Evolutionary conservation across 257 asterid species (phyloP).

Genomic region (Nicotiana attenuata): DNA sequence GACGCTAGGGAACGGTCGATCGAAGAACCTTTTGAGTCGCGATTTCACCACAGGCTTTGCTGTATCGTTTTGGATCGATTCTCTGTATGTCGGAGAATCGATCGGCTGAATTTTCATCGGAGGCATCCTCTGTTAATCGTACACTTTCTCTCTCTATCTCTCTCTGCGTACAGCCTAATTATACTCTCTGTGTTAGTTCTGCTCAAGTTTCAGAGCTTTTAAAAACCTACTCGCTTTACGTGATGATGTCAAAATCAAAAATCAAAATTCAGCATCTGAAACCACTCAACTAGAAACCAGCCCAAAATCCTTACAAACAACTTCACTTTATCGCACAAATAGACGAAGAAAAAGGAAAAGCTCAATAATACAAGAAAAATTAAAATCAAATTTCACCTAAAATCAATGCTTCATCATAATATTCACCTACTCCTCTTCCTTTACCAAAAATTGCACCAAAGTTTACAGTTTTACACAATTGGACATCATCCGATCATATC

Average conservation of each 20-base stretch:
- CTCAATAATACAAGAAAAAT: not conserved
- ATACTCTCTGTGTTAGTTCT: slow-evolving; percentile 3
- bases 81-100: slow-evolving; percentile 29
- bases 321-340: not conserved
- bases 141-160: slow-evolving; percentile 12
- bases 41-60: slow-evolving; percentile 58
- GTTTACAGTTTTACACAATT: not conserved
- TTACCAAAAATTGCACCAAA: not conserved
- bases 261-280: slow-evolving; percentile 9
- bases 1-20: slow-evolving; percentile 77
- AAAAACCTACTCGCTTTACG: not conserved
- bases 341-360: not conserved
- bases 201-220: slow-evolving; percentile 3
- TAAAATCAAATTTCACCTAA: not conserved
- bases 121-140: slow-evolving; percentile 14
- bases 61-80: slow-evolving; percentile 38
- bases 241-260: not conserved
- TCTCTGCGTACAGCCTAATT: not conserved
- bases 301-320: not conserved
- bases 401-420: not conserved
- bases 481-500: slow-evolving; percentile 22
- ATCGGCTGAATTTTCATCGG: slow-evolving; percentile 89
- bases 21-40: slow-evolving; percentile 74
- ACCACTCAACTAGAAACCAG: not conserved
- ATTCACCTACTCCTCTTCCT: not conserved